These are phyloP conservation scores for Macrotyloma uniflorum DNA, from an alignment of 306 rosid genomes.

Conservation along the genomic window DNA sequence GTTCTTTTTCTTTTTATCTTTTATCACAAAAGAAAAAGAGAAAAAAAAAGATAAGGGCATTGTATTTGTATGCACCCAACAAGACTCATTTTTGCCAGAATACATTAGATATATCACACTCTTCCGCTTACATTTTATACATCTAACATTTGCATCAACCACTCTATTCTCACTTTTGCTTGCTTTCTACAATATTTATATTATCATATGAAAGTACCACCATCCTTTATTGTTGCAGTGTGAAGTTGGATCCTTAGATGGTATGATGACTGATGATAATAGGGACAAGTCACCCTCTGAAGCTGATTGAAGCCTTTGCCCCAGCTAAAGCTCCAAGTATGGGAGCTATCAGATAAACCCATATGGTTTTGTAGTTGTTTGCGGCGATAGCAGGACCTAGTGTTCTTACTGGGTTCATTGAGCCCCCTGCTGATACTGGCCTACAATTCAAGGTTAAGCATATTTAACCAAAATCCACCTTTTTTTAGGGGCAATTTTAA, in stretches of 20 bases:
- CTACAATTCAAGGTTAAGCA: constrained; percentile 51
- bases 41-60: background rate
- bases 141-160: constrained; percentile 22
- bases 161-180: background rate
- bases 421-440: constrained; percentile 71
- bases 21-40: background rate
- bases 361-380: constrained; percentile 77
- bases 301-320: constrained; percentile 59
- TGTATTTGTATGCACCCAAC: background rate
- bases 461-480: too few relatives aligned
- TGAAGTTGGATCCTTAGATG: constrained; percentile 13
- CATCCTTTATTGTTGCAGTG: background rate
- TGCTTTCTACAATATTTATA: constrained; percentile 4
- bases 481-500: too few relatives aligned
- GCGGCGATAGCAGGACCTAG: constrained; percentile 87
- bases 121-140: constrained; percentile 5
- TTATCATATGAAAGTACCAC: background rate
- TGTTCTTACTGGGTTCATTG: constrained; percentile 93
- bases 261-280: background rate
- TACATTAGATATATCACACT: background rate
- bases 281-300: constrained; percentile 57
- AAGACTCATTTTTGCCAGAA: background rate
- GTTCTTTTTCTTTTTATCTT: background rate
- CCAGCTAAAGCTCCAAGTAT: constrained; percentile 79
- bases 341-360: constrained; percentile 88